Conservation (phyloP, 2,329 filamentous ascomycete species). For the Cadophora malorum region DNA sequence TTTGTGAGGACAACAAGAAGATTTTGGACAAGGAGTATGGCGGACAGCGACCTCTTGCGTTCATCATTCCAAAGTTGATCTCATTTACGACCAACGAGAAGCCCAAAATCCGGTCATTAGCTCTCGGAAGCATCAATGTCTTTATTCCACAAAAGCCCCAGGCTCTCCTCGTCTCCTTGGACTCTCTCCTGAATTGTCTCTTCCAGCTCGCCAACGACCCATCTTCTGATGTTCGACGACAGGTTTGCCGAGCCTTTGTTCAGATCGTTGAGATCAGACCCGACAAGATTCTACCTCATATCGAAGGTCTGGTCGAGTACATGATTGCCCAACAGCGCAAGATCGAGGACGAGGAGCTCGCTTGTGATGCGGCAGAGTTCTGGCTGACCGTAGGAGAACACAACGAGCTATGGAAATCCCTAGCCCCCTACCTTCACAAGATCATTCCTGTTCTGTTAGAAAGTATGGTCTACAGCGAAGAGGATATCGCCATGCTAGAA, state of each 20-base stretch:
- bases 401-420: constrained; percentile 74
- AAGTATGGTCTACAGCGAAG: constrained; percentile 95
- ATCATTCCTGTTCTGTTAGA: constrained; percentile 91
- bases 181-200: constrained; percentile 80
- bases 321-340: constrained; percentile 89
- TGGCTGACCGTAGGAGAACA: constrained; percentile 96
- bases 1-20: constrained; percentile 95
- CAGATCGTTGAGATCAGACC: constrained; percentile 89
- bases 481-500: constrained; percentile 86
- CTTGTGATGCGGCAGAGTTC: constrained; percentile 94
- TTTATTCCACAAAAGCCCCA: constrained; percentile 87
- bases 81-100: constrained; percentile 80
- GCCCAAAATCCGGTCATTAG: constrained; percentile 78
- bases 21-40: constrained; percentile 86
- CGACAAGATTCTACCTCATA: constrained; percentile 88
- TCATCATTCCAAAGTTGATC: constrained; percentile 89
- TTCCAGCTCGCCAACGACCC: constrained; percentile 81
- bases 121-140: constrained; percentile 86
- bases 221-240: constrained; percentile 82
- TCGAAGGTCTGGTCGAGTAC: constrained; percentile 88
- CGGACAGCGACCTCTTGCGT: constrained; percentile 84
- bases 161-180: constrained; percentile 80
- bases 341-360: constrained; percentile 82
- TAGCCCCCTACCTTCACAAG: constrained; percentile 79
- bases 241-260: constrained; percentile 93